Evolutionary conservation across 805 yeast genomes (phyloP).

Genomic region (Vanderwaltozyma polyspora): DNA sequence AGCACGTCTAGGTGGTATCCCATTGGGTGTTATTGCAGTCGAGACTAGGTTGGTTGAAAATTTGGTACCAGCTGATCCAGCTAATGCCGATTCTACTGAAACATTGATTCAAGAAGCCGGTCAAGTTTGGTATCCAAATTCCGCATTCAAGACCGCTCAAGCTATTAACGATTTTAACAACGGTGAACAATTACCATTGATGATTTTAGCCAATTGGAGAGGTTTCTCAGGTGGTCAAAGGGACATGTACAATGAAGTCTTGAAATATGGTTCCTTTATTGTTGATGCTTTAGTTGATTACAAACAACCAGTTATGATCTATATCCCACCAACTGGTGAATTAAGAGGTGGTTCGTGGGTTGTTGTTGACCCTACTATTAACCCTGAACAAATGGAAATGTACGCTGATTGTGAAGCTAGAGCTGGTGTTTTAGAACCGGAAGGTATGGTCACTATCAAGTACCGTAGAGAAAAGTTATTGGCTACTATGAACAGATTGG

Average conservation of each 20-base stretch:
- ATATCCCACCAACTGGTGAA: constrained; percentile 97
- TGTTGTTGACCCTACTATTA: constrained; percentile 96
- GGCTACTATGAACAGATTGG: constrained; percentile 83
- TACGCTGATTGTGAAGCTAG: constrained; percentile 92
- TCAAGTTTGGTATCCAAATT: constrained; percentile 99
- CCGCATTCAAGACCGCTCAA: constrained; percentile 98
- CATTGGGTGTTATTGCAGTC: constrained; percentile 94
- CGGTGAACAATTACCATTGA: constrained; percentile 95
- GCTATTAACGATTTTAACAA: constrained; percentile 94
- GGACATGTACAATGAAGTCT: constrained; percentile 97
- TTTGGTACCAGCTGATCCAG: constrained; percentile 94
- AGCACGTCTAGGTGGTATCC: constrained; percentile 97
- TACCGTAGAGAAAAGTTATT: constrained; percentile 87
- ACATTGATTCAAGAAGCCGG: constrained; percentile 87
- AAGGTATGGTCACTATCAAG: constrained; percentile 98
- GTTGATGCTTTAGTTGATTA: constrained; percentile 94
- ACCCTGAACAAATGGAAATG: constrained; percentile 97
- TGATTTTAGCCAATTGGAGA: constrained; percentile 99
- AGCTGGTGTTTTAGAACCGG: constrained; percentile 97
- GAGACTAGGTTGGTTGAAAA: constrained; percentile 87
- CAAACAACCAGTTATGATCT: constrained; percentile 93
- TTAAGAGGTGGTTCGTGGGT: constrained; percentile 99
- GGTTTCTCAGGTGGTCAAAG: constrained; percentile 99
- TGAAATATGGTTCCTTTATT: constrained; percentile 92
- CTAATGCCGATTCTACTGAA: constrained; percentile 91